Evolutionary conservation across 805 yeast species (phyloP), one percentile per base, ranked within the genome.

Genomic region (Naumovozyma baii): DNA sequence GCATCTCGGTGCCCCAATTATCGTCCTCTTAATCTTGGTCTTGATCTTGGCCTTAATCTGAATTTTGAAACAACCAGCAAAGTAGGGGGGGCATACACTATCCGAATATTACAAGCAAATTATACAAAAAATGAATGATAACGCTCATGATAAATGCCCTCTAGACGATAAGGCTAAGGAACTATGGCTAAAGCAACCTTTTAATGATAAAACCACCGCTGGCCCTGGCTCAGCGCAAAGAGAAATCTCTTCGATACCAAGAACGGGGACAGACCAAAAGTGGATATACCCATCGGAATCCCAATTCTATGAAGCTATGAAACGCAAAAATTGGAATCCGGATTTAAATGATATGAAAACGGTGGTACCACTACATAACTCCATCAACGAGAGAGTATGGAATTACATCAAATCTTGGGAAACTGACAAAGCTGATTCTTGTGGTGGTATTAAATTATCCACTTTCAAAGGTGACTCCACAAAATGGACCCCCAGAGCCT

Each of bases 211-310:
- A n/a, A n/a, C n/a, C n/a, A n/a, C n/a, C n/a, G n/a, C n/a, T n/a
- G n/a, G n/a, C n/a, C n/a, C n/a, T n/a, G n/a, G n/a, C n/a, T n/a
- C 94, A 0, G 73, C 72, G n/a, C 84, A 80, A 1, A 67, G 96
- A 44, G 90, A 80, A 50, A 63, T 82, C 3, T 78, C 88, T 8
- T 73, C 94, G 2, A 88, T 88, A 32, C 96, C 96, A 35, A 66
- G 95, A 38, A 81, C 94, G 1, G 80, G 74, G 3, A 55, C 74
- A 1, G 68, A 68, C 13, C 51, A 70, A 0, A 83, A 88, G 63
- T 90, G 98, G 98, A 72, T 90, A 1, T 90, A 90, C 57, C 98
- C 98, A 7, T 84, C 95, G 3, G 94, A 90, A 58, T 83, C 84
- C 57, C 96, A 90, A 67, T 90, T 90, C 56, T 90, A 69, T 59